Conservation (phyloP, 257 asterid genomes). For the Solanum chiquidenum region DNA sequence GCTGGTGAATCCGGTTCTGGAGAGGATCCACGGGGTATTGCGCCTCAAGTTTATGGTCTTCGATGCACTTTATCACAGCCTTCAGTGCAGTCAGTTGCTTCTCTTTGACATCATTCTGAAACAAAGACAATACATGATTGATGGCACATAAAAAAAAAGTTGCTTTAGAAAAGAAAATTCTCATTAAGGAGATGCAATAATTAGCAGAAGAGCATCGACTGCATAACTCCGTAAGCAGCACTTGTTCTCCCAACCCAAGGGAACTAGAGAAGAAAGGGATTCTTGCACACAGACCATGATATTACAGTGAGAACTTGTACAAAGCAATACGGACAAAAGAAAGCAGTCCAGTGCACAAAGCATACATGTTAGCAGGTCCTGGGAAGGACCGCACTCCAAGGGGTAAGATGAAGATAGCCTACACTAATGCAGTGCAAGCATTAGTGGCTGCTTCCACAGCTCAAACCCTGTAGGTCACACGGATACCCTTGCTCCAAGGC, state of each 20-base stretch:
- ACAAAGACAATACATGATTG: background rate
- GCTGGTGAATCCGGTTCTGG: constrained; percentile 63
- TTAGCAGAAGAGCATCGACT: background rate
- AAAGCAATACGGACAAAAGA: background rate
- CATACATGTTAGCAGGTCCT: background rate
- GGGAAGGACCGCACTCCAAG: background rate
- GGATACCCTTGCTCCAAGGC: background rate
- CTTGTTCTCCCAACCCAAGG: background rate
- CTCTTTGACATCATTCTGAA: constrained; percentile 73
- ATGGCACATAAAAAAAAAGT: background rate
- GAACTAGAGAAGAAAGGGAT: background rate
- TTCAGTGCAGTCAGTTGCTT: constrained; percentile 81
- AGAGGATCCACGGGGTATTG: constrained; percentile 71
- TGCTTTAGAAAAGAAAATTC: background rate
- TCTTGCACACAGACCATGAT: background rate
- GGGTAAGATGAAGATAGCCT: background rate
- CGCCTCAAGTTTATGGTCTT: constrained; percentile 76
- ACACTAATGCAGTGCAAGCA: background rate
- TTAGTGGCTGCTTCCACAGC: background rate
- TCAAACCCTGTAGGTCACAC: background rate
- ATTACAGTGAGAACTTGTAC: background rate
- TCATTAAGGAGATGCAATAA: background rate
- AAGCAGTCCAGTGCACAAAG: background rate
- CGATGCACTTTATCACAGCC: constrained; percentile 84
- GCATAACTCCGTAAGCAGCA: background rate